A percentile compares a stretch with the other conserved stretches of the same genome.
phyloP scores from a whole-genome alignment of 2,329 filamentous ascomycete species.

The Aspergillus puulaauensis region DNA sequence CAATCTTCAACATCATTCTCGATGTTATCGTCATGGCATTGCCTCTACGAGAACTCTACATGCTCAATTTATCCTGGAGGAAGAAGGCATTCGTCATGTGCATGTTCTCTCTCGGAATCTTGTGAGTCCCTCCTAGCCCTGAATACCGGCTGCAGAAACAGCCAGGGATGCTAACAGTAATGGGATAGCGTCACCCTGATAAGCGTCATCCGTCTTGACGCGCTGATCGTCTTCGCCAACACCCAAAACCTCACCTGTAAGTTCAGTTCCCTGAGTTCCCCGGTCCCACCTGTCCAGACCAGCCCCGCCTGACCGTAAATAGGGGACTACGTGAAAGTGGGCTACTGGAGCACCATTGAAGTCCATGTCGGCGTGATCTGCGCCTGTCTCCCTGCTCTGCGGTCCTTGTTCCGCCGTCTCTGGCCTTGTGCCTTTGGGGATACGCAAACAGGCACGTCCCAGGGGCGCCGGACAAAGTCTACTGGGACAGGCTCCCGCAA shows the following conservation, averaged over 20 bases:
- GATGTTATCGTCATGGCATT: conserved; percentile 31
- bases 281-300: too few relatives aligned
- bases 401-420: conserved; percentile 37
- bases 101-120: conserved; percentile 39
- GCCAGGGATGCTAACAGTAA: background rate
- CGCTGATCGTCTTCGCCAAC: conserved; percentile 43
- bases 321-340: conserved; percentile 32
- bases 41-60: conserved; percentile 28
- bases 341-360: conserved; percentile 35
- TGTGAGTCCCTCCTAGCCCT: conserved; percentile 25
- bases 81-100: conserved; percentile 33
- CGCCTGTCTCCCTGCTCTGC: conserved; percentile 33
- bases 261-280: background rate
- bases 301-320: background rate
- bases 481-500: too few relatives aligned
- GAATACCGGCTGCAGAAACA: too few relatives aligned
- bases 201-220: conserved; percentile 45
- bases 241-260: conserved; percentile 43
- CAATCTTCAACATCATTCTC: conserved; percentile 32
- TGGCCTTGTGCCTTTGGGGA: conserved; percentile 39
- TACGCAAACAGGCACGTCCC: conserved; percentile 11
- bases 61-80: conserved; percentile 25
- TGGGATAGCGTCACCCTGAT: conserved; percentile 43
- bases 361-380: conserved; percentile 31
- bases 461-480: too few relatives aligned